phyloP scores from a whole-genome alignment of 2,329 filamentous ascomycete species.

The Penicillium brasilianum region DNA sequence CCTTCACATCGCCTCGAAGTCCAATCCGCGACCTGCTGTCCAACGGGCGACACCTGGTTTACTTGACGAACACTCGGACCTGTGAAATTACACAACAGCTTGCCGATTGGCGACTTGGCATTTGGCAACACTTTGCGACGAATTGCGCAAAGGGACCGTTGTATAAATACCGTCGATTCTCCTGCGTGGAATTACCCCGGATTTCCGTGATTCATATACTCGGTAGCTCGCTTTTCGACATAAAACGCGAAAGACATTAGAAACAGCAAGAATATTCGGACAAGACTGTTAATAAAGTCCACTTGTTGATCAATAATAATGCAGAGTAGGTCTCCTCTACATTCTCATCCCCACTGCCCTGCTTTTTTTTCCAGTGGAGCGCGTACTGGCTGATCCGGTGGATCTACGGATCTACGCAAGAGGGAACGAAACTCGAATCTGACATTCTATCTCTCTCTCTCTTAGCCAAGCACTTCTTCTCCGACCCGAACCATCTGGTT shows the following conservation, averaged over 20 bases:
- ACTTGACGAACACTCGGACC: not conserved
- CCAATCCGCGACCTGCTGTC: slow-evolving; percentile 20
- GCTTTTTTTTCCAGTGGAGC: slow-evolving; percentile 8
- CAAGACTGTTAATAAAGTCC: not conserved
- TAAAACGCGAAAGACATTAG: not conserved
- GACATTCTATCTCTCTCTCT: not conserved
- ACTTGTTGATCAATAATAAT: slow-evolving; percentile 33
- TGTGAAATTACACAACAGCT: not conserved
- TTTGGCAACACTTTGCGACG: not conserved
- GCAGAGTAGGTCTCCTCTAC: slow-evolving; percentile 40
- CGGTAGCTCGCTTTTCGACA: not conserved
- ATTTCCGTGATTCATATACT: not conserved
- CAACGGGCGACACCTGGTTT: slow-evolving; percentile 9
- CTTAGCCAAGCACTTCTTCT: slow-evolving; percentile 84
- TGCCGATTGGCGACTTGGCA: slow-evolving; percentile 6
- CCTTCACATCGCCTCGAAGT: slow-evolving; percentile 24
- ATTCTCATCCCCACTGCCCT: slow-evolving; percentile 7
- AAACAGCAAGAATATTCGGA: not conserved
- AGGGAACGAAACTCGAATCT: not conserved
- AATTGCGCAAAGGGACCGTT: not conserved
- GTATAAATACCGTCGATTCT: not conserved
- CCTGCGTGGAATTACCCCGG: not conserved
- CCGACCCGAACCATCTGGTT: slow-evolving; percentile 80
- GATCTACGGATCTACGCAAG: not conserved
- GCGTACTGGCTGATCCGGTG: not conserved